Base-by-base conservation (phyloP, 495 filamentous ascomycete species). In the Pyronema domesticum region DNA sequence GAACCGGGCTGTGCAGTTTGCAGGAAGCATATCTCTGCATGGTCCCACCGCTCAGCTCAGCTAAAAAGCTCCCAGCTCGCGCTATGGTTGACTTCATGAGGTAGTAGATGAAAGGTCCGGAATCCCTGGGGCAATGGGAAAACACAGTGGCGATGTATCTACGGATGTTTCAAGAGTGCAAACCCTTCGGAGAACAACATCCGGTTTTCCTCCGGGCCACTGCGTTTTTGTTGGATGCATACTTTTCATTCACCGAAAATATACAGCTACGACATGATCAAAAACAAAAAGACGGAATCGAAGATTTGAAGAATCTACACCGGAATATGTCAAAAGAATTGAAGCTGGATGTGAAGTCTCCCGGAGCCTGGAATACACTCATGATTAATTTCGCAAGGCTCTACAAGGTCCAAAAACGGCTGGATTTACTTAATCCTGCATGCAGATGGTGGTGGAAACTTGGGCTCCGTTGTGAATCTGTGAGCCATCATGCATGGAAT, bases 31-130 rank as follows among this genome's bases (percentile, higher is more conserved):
- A 19, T 33, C 3, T 34, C 13, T 54, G 37, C 40, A 44, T 54
- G 37, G 34, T 54, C 13, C 51, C 51, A n/a, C 51, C 51, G 46
- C 40, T 54, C 6, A 54, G 51, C 18, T 54, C 13, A 18, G 15
- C 15, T 5, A 44, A 46, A 44, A 44, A 46, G 39, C 51, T 54
- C 13, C 51, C 51, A 44, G 19, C 18, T 6, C 7, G 34, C 4
- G 37, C 40, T 11, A 23, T 54, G 37, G 51, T 54, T 5, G 51
- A 54, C 13, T 46, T 44, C 18, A 40, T 54, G 11, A 7, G 51
- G 18, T 11, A 54, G 14, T 7, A 46, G 17, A 46, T 17, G 17
- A 44, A 23, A 30, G 19, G 19, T 30, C 7, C 7, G 7, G 46
- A 49, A 17, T 7, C 35, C 4, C 14, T 7, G 19, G 14, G 46